Evolutionary conservation across 2,329 filamentous ascomycete genomes (phyloP), one percentile per base, ranked within the genome.

Genomic region (Fusarium brevicatenulatum): DNA sequence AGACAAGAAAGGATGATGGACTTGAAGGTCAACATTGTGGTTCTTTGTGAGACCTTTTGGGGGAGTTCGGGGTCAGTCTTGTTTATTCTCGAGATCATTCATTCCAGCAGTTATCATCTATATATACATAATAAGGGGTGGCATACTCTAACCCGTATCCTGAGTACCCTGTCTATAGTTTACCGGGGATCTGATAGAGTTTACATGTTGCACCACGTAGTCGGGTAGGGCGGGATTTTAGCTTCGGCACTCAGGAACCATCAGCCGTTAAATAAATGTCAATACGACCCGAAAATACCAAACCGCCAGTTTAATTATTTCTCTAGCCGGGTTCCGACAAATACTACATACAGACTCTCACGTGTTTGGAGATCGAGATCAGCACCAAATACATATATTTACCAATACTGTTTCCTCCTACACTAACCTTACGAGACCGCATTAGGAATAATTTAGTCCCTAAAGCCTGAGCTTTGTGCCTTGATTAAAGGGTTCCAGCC

Each of bases 341-440:
- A 2, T 19, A 3, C 5, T 34, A 18, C 21, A 1, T 7, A 9
- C 21, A 0, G 21, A 6, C 30, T 6, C 2, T 16, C 11, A 13
- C n/a, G n/a, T 8, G 7, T 13, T 6, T 30, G 7, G 13, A 9
- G 28, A n/a, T 49, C 13, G 19, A n/a, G 9, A 47, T 30, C 25
- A 2, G 15, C 4, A 11, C 5, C 7, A 12, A 8, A 16, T 34
- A 34, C n/a, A n/a, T n/a, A n/a, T n/a, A n/a, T n/a, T n/a, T n/a
- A n/a, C n/a, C n/a, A n/a, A n/a, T n/a, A n/a, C n/a, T n/a, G n/a
- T n/a, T n/a, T n/a, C n/a, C n/a, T n/a, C n/a, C n/a, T n/a, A n/a
- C n/a, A n/a, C n/a, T n/a, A n/a, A n/a, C n/a, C n/a, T n/a, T n/a
- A n/a, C n/a, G n/a, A n/a, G n/a, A n/a, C n/a, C n/a, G n/a, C n/a